phyloP scores from a whole-genome alignment of 352 stramenopile species.

The Discostella stelligera region DNA sequence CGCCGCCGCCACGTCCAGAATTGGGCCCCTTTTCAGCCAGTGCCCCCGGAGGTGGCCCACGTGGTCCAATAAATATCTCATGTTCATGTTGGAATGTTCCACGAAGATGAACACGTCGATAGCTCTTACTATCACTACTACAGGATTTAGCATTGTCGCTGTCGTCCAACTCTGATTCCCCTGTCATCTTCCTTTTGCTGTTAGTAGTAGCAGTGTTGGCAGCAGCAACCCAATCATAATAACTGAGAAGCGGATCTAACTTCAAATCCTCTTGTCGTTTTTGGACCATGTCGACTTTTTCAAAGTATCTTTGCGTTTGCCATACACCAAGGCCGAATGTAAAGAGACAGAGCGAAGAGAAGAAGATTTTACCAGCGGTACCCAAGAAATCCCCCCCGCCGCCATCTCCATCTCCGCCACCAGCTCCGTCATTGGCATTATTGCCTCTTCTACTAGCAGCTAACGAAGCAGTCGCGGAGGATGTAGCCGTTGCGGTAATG shows the following conservation, averaged over 20 bases:
- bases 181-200: conserved; percentile 1
- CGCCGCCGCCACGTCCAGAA: conserved; percentile 20
- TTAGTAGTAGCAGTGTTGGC: too few relatives aligned
- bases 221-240: conserved; percentile 8
- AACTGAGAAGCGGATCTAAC: conserved; percentile 33
- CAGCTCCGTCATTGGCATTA: background rate
- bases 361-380: conserved; percentile 62
- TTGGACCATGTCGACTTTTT: conserved; percentile 63
- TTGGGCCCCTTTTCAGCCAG: conserved; percentile 45
- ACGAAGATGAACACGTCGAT: conserved; percentile 44
- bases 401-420: background rate
- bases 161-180: background rate
- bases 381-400: background rate
- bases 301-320: conserved; percentile 70
- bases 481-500: background rate
- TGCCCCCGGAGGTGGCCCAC: conserved; percentile 63
- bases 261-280: conserved; percentile 58
- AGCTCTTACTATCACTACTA: conserved; percentile 27
- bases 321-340: conserved; percentile 74
- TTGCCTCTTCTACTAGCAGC: background rate
- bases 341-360: conserved; percentile 61
- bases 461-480: background rate
- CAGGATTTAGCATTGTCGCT: background rate
- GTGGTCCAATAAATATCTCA: conserved; percentile 70
- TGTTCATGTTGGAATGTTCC: conserved; percentile 59